Base-by-base conservation (phyloP, 176 grass and related monocot species). In the Aechmea fasciata region DNA sequence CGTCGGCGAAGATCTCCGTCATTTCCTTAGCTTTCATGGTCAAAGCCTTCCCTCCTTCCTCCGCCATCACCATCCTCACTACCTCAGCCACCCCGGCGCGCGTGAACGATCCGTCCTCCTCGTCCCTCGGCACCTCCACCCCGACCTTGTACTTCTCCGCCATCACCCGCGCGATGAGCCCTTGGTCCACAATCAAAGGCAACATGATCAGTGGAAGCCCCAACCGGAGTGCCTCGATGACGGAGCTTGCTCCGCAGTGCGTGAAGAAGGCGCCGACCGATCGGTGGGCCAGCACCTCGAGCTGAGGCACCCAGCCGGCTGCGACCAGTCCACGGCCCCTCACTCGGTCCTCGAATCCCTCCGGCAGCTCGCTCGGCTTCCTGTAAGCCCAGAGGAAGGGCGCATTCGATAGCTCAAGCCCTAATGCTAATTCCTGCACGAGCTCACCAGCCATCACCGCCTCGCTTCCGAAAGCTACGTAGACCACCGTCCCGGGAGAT, bases 311-410 rank as follows among this genome's bases (percentile, higher is more conserved):
- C 88, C 84, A 91, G 25, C 70, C 88, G 33, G 47, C 73, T 18
- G 70, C 67, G 15, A 87, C 18, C 3, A 84, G 17, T 49, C 84
- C 88, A 0, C 73, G 68, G 4, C 67, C 78, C 20, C 33, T 17
- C 2, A 75, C 33, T 0, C 64, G 47, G 50, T 77, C 55, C 68
- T 87, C 64, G 20, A 87, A 91, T 13, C 82, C 78, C 13, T 67
- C 70, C 9, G 84, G 84, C 74, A 87, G 26, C 6, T 47, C 20
- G 2, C 18, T 64, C 9, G 26, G 5, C 29, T 70, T 28, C 51
- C 86, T 81, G 51, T 81, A 57, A 4, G 83, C 90, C 83, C 83
- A 94, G 68, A 94, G 65, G 80, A 94, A 86, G 2, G 83, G 86
- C 65, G 86, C 20, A 47, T 52, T 8, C 23, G 77, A 89, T 19